These are phyloP conservation scores for Blastobotrys apis DNA, from an alignment of 1,139 yeast species.

Conservation along the genomic window DNA sequence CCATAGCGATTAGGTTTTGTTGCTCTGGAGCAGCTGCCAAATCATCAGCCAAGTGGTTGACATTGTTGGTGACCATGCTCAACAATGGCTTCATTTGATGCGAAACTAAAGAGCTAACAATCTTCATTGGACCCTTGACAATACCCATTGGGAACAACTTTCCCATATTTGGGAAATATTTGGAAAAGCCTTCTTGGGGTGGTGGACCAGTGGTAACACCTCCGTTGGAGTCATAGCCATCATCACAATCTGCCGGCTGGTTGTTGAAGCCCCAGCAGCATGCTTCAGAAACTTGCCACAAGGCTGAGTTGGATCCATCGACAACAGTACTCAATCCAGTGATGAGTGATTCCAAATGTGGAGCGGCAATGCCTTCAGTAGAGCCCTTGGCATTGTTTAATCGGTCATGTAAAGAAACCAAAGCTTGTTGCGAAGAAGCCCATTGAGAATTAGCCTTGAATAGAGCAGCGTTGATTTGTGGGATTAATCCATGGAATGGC, in stretches of 20 bases:
- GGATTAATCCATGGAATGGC: too few species aligned
- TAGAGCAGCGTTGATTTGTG: conserved; percentile 1
- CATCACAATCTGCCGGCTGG: neutral
- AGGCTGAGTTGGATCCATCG: conserved; percentile 16
- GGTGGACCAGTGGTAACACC: conserved; percentile 2
- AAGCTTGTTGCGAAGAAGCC: neutral
- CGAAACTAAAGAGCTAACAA: conserved; percentile 1
- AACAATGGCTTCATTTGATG: conserved; percentile 6
- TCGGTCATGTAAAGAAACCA: conserved; percentile 1
- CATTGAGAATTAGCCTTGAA: neutral
- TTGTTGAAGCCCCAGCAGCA: conserved; percentile 4
- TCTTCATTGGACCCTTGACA: conserved; percentile 10
- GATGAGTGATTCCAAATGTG: conserved; percentile 1
- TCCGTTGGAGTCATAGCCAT: neutral
- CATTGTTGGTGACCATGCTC: neutral
- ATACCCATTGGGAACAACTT: conserved; percentile 14
- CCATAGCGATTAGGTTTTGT: neutral
- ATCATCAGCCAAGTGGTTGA: neutral
- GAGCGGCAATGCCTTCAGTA: neutral
- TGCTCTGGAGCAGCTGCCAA: neutral
- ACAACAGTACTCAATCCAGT: neutral
- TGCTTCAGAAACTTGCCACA: conserved; percentile 20
- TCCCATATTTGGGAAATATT: conserved; percentile 10
- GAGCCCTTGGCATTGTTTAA: neutral
- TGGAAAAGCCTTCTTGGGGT: neutral